Evolutionary conservation across 805 yeast genomes (phyloP), one percentile per base, ranked within the genome.

Genomic region (Starmerella asiatica): DNA sequence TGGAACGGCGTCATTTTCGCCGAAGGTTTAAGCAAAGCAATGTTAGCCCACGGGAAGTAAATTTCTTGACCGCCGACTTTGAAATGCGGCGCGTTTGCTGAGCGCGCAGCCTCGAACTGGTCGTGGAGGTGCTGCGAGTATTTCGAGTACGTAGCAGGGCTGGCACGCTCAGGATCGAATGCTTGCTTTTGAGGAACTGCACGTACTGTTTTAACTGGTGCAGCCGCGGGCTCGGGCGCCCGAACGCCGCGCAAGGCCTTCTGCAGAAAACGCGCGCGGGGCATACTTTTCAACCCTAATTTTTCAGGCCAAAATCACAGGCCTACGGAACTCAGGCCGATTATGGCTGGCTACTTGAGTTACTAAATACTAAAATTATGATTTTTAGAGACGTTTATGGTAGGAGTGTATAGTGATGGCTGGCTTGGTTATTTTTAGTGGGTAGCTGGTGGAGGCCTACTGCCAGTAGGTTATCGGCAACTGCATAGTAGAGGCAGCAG

Each of bases 1-100:
- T 85, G 96, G 63, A 81, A 86, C 35, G 99, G 99, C 0, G 95
- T 81, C 61, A 83, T 94, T 56, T 82, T 82, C n/a, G 97, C 95
- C 54, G 81, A 81, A 14, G 96, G 94, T 56, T 94, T 72, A 46
- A 91, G 63, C 24, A 88, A 65, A 37, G 81, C 73, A 29, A 88
- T 67, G 46, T 88, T 68, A 1, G 93, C 94, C 46, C 75, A 75
- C 24, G 98, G 98, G 59, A 88, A 81, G 57, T 74, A 86, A 8
- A 80, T 66, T 47, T 79, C 67, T 48, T 70, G 74, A 5, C 73
- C 77, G 53, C 98, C 98, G 6, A 80, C 73, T 30, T 66, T 67
- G 70, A 84, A 88, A 65, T 85, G 94, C 2, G 94, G 78, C 48
- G 68, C 67, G 30, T 78, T 84, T 18, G 37, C 44, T 3, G 34